Conservation (phyloP, 805 yeast genomes). For the Yarrowia sp. region DNA sequence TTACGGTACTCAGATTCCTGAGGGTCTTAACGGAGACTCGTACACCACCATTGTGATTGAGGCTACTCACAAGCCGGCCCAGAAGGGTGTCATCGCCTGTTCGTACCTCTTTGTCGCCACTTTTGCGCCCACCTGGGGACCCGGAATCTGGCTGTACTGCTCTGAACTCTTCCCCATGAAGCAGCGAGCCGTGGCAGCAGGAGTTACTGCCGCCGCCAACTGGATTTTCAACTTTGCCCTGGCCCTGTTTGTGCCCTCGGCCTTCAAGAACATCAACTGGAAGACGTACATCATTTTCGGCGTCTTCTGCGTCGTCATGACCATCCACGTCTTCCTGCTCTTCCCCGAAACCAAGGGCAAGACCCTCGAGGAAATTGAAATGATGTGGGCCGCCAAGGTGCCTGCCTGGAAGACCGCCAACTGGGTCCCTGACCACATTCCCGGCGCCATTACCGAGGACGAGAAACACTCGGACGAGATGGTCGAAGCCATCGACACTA, state of each 20-base stretch:
- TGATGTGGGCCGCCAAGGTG: constrained; percentile 49
- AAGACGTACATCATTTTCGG: constrained; percentile 63
- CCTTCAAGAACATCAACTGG: constrained; percentile 51
- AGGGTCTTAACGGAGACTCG: constrained; percentile 46
- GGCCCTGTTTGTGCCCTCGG: constrained; percentile 55
- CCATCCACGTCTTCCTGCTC: constrained; percentile 40
- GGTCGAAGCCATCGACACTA: not conserved
- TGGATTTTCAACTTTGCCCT: constrained; percentile 48
- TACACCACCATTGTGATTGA: constrained; percentile 58
- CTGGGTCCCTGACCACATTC: constrained; percentile 10
- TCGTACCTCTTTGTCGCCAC: constrained; percentile 62
- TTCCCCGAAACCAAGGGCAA: constrained; percentile 34
- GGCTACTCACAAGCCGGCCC: constrained; percentile 52
- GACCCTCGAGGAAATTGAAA: constrained; percentile 42
- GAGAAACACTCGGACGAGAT: not conserved
- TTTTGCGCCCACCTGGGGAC: constrained; percentile 86
- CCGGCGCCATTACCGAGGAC: not conserved
- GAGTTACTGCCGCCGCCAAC: constrained; percentile 46
- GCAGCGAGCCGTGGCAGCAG: constrained; percentile 52
- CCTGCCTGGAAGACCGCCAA: constrained; percentile 76
- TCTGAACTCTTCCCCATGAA: constrained; percentile 50
- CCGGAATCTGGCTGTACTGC: constrained; percentile 44
- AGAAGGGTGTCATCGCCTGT: constrained; percentile 51
- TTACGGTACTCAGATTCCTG: constrained; percentile 36
- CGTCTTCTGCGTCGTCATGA: constrained; percentile 48